Conservation (phyloP, 1,139 yeast genomes). For the Candida pseudoviswanathii region DNA sequence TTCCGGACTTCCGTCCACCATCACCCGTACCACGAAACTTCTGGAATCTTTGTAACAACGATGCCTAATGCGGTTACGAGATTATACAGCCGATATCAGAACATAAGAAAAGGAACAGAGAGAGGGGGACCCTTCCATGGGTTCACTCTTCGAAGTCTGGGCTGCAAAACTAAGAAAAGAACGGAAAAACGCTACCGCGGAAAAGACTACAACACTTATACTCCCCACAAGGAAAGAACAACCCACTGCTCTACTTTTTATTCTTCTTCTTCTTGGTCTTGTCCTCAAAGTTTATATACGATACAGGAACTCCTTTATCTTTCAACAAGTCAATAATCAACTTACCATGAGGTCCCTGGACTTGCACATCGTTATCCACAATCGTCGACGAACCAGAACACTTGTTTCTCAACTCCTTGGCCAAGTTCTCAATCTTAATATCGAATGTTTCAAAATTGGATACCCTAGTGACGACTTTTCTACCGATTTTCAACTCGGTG, state of each 20-base stretch:
- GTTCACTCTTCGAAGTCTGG: too few relatives aligned
- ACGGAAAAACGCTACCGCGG: too few relatives aligned
- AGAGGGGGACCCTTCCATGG: too few relatives aligned
- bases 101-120: too few relatives aligned
- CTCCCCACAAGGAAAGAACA: not conserved
- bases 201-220: too few relatives aligned
- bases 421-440: conserved; percentile 64
- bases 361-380: conserved; percentile 53
- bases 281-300: conserved; percentile 70
- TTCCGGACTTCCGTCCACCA: too few relatives aligned
- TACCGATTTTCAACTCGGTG: conserved; percentile 79
- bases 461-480: conserved; percentile 77
- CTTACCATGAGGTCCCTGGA: conserved; percentile 88
- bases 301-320: conserved; percentile 64
- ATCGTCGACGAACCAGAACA: conserved; percentile 91
- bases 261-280: conserved; percentile 61
- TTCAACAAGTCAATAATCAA: conserved; percentile 59
- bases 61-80: too few relatives aligned
- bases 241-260: conserved; percentile 18
- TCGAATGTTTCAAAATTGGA: conserved; percentile 68
- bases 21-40: not conserved
- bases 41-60: not conserved
- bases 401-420: conserved; percentile 69
- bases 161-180: too few relatives aligned
- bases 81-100: too few relatives aligned